Conservation (phyloP, 495 filamentous ascomycete species). For the Aspergillus bertholletiae region DNA sequence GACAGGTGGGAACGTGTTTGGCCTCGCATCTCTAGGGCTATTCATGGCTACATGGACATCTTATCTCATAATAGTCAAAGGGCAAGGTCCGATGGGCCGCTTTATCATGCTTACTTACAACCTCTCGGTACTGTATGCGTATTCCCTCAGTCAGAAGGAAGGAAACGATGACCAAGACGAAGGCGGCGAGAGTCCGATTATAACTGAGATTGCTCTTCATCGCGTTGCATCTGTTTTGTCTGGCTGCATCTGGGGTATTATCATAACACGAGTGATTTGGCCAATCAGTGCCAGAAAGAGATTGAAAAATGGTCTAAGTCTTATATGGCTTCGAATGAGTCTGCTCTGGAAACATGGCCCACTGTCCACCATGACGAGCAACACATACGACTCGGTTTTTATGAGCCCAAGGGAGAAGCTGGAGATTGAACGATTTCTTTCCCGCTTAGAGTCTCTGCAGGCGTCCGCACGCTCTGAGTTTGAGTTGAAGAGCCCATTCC, state of each 20-base stretch:
- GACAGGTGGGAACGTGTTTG: constrained; percentile 65
- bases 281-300: constrained; percentile 84
- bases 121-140: constrained; percentile 91
- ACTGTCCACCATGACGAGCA: constrained; percentile 63
- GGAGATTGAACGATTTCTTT: constrained; percentile 57
- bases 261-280: constrained; percentile 88
- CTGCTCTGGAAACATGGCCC: constrained; percentile 97
- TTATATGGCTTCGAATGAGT: constrained; percentile 91
- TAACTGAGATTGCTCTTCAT: constrained; percentile 86
- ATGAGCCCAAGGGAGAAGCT: constrained; percentile 82
- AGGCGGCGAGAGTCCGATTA: constrained; percentile 79
- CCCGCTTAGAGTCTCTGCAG: constrained; percentile 67
- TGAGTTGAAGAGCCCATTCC: constrained; percentile 80
- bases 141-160: constrained; percentile 76
- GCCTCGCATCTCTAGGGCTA: constrained; percentile 75
- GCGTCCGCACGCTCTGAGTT: constrained; percentile 75
- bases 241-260: constrained; percentile 87
- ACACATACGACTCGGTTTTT: constrained; percentile 54
- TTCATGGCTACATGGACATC: constrained; percentile 77
- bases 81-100: constrained; percentile 85
- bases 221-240: constrained; percentile 82
- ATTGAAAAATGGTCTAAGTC: constrained; percentile 78
- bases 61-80: constrained; percentile 80
- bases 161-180: constrained; percentile 70
- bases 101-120: constrained; percentile 96